phyloP scores from a whole-genome alignment of 2,329 filamentous ascomycete species.

The Aspergillus novofumigatus region DNA sequence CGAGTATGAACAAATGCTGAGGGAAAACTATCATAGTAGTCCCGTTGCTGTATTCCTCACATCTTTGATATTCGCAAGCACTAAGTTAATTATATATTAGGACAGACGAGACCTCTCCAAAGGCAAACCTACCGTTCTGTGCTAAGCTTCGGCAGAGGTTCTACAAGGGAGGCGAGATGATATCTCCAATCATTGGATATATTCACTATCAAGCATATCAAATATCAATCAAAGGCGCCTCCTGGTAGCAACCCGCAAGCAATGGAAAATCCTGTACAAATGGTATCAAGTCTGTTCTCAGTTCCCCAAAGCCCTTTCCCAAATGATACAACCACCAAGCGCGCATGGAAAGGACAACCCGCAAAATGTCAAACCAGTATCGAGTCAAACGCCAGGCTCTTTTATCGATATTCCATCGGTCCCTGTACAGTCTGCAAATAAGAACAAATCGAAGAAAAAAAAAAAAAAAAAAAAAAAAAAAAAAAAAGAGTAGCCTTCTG shows the following conservation, averaged over 20 bases:
- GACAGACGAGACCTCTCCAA: neutral
- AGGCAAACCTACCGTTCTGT: neutral
- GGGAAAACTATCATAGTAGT: too few species aligned
- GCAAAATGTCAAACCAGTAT: conserved; percentile 13
- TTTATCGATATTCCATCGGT: conserved; percentile 19
- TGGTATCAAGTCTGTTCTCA: conserved; percentile 33
- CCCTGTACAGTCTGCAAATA: conserved; percentile 22
- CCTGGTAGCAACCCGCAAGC: neutral
- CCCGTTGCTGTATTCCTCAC: too few species aligned
- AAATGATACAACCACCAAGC: conserved; percentile 25
- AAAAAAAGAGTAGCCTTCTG: neutral
- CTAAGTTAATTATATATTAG: neutral
- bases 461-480: neutral
- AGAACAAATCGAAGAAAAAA: neutral
- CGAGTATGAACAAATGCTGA: too few species aligned
- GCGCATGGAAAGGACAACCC: conserved; percentile 18
- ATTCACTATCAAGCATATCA: conserved; percentile 3
- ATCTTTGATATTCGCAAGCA: neutral
- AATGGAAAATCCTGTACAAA: conserved; percentile 29
- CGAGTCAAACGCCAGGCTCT: conserved; percentile 21
- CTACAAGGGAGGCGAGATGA: neutral
- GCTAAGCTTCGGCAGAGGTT: too few species aligned
- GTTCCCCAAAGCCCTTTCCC: conserved; percentile 20
- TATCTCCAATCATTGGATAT: neutral
- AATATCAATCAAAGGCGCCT: conserved; percentile 8